Evolutionary conservation across 345 rosid species (phyloP).

Genomic region (Acer yangbiense): DNA sequence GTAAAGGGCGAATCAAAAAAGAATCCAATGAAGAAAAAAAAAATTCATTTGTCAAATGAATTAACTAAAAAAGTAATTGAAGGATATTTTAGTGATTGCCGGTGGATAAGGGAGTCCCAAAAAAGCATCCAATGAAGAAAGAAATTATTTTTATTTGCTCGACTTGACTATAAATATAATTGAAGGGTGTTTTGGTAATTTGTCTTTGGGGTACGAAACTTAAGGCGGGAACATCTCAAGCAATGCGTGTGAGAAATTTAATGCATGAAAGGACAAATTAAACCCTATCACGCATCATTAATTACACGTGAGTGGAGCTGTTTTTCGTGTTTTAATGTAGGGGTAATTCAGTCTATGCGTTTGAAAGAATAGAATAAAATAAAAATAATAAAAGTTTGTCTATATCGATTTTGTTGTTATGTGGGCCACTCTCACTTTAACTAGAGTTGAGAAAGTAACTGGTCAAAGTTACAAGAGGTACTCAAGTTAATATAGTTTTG

Average conservation of each 20-base stretch:
- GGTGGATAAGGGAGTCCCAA: neutral
- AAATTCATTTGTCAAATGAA: neutral
- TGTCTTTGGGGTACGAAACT: neutral
- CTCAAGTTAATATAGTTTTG: neutral
- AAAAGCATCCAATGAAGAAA: constrained; percentile 28
- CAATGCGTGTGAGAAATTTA: constrained; percentile 15
- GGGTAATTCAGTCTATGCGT: constrained; percentile 18
- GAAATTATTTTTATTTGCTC: neutral
- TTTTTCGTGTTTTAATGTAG: neutral
- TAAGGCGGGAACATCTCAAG: constrained; percentile 27
- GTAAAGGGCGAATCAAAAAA: neutral
- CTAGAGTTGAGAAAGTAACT: neutral
- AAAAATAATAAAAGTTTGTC: neutral
- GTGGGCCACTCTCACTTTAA: neutral
- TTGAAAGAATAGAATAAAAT: neutral
- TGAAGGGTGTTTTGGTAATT: constrained; percentile 1
- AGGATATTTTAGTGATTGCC: neutral
- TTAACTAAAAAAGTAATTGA: too few species aligned
- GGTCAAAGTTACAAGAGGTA: neutral
- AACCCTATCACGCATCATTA: constrained; percentile 34
- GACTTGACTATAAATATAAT: neutral
- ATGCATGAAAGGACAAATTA: constrained; percentile 36
- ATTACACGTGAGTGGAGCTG: constrained; percentile 38
- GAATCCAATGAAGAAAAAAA: neutral
- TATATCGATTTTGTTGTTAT: neutral